Evolutionary conservation across 2,329 filamentous ascomycete genomes (phyloP).

Genomic region (Penicillium brasilianum): DNA sequence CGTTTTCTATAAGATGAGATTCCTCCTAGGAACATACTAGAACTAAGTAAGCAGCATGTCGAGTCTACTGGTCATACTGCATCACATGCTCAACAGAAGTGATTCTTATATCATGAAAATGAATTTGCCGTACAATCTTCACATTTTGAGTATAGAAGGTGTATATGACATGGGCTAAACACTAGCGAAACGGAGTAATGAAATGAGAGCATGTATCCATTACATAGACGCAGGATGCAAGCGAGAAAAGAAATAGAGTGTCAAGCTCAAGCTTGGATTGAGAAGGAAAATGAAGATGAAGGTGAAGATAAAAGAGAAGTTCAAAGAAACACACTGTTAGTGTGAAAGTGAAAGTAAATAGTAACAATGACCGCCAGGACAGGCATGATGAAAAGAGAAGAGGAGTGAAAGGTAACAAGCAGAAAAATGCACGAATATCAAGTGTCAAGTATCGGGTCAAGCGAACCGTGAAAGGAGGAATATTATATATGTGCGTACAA

Average conservation of each 20-base stretch:
- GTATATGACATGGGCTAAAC: neutral
- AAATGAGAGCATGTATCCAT: conserved; percentile 17
- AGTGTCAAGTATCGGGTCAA: conserved; percentile 1
- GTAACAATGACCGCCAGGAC: neutral
- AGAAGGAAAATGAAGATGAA: neutral
- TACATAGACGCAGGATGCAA: conserved; percentile 10
- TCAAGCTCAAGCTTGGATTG: neutral
- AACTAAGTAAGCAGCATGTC: neutral
- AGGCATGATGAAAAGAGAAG: neutral
- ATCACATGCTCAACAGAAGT: too few species aligned
- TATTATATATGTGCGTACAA: conserved; percentile 37
- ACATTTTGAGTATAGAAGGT: too few species aligned
- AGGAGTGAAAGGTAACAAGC: neutral
- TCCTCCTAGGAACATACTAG: too few species aligned
- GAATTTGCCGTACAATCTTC: too few species aligned
- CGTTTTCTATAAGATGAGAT: too few species aligned
- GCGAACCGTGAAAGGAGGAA: conserved; percentile 10
- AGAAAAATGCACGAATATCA: conserved; percentile 7
- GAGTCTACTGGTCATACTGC: too few species aligned
- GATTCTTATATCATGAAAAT: too few species aligned
- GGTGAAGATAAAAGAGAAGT: neutral
- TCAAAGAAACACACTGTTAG: conserved; percentile 1
- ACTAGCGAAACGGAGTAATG: neutral
- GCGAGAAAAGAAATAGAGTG: neutral
- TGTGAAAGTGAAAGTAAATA: neutral